Percentiles rank a stretch among this genome's conserved stretches.
Evolutionary conservation across 2,329 filamentous ascomycete genomes (phyloP).

Genomic region (Plenodomus tracheiphilus): DNA sequence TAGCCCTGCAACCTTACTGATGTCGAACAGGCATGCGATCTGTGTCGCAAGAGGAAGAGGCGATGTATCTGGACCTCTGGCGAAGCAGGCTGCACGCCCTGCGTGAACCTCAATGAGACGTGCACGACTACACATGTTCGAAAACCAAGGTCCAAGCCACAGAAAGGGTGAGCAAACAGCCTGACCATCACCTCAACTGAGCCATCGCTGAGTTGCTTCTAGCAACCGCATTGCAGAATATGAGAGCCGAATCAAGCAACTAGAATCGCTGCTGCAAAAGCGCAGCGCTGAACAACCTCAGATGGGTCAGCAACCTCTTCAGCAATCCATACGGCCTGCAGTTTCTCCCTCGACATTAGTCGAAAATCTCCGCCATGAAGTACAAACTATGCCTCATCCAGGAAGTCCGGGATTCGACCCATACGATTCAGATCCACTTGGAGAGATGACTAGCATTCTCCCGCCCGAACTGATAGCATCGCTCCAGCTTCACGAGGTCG

Average conservation of each 20-base stretch:
- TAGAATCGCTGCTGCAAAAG: constrained; percentile 28
- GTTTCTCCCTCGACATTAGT: constrained; percentile 22
- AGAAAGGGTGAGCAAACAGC: constrained; percentile 17
- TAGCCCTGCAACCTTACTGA: not conserved
- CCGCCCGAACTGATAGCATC: not conserved
- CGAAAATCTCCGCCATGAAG: constrained; percentile 20
- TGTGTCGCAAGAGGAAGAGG: constrained; percentile 30
- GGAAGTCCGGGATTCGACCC: constrained; percentile 13
- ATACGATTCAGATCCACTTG: constrained; percentile 8
- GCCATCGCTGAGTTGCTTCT: not conserved
- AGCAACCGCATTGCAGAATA: constrained; percentile 29
- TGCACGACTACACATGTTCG: constrained; percentile 30
- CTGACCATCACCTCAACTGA: not conserved
- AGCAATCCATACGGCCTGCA: constrained; percentile 15
- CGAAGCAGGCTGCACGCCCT: constrained; percentile 21
- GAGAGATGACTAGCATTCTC: not conserved
- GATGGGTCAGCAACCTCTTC: constrained; percentile 15
- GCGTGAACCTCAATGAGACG: constrained; percentile 24
- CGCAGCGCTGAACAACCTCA: constrained; percentile 24
- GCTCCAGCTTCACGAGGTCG: not conserved
- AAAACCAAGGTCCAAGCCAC: constrained; percentile 25
- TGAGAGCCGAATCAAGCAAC: constrained; percentile 25
- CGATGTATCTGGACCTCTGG: constrained; percentile 26
- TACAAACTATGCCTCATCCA: constrained; percentile 17
- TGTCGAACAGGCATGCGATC: constrained; percentile 25